Evolutionary conservation across 805 yeast species (phyloP).

Genomic region (Teunomyces tritomae): DNA sequence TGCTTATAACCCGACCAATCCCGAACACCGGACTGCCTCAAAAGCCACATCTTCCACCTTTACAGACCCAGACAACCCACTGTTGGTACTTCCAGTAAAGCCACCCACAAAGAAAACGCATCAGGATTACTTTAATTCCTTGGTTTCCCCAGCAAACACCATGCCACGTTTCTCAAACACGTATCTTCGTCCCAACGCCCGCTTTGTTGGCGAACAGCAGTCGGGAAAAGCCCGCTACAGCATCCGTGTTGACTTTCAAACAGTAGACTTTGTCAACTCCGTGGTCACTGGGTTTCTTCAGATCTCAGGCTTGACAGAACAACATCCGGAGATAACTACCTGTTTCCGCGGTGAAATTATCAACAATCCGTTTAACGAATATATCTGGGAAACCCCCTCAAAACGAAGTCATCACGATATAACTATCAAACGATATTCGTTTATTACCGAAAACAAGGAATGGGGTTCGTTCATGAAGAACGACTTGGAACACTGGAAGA

Average conservation of each 20-base stretch:
- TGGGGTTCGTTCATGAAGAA: constrained; percentile 51
- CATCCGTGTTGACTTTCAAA: constrained; percentile 65
- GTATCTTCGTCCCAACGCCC: constrained; percentile 59
- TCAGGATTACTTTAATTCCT: background rate
- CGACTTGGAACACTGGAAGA: constrained; percentile 52
- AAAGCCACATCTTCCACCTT: no score
- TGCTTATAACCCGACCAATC: background rate
- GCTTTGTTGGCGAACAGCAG: constrained; percentile 66
- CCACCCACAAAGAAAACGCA: background rate
- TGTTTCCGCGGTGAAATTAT: constrained; percentile 72
- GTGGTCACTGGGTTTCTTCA: constrained; percentile 57
- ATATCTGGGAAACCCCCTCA: constrained; percentile 18
- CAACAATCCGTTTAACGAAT: constrained; percentile 41
- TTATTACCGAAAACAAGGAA: constrained; percentile 52
- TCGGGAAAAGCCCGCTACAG: constrained; percentile 64
- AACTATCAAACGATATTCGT: constrained; percentile 39
- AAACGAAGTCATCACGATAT: constrained; percentile 9
- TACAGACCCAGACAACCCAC: background rate
- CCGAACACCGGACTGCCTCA: background rate
- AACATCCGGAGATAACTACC: constrained; percentile 63
- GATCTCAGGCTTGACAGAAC: constrained; percentile 62
- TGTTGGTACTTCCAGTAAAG: background rate
- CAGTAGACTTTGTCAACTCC: constrained; percentile 55
- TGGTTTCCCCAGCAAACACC: background rate
- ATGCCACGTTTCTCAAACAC: constrained; percentile 33